Evolutionary conservation across 768 basidiomycete species (phyloP), one percentile per base, ranked within the genome.

Genomic region (Daedaleopsis nitida): DNA sequence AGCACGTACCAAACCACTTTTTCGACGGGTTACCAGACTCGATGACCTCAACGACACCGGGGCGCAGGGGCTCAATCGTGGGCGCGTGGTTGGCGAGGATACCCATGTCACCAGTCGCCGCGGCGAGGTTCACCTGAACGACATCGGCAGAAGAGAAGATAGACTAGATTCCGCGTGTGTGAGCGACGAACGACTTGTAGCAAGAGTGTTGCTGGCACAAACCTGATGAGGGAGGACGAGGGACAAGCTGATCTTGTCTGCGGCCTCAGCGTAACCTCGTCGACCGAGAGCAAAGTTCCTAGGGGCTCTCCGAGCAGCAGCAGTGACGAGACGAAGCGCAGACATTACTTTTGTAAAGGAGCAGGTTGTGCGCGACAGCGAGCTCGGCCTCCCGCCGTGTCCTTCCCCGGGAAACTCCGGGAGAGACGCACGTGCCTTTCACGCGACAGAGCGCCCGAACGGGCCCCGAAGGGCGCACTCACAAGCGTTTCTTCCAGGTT

Each of bases 51-150:
- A 99, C 81, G 59, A 98, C 82, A 73, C 97, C 97, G 44, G 97
- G 91, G 72, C 92, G 91, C 57, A 99, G 83, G 51, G 96, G 83
- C 76, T 99, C 97, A 60, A 98, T 91, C n/a, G 94, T 91, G 34
- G 97, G 90, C 57, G 98, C 95, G 78, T 99, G 97, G 83, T 96
- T 97, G 69, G 96, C 94, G 62, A 99, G 88, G 69, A 99, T 92
- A 82, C 97, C 97, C 95, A 98, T 98, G 77, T 98, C 96, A 71
- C 97, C 97, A 3, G 93, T 88, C 57, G 88, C 92, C 43, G 95
- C 97, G 38, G 95, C 80, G 69, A 98, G 80, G 80, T 98, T 98
- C 68, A 99, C 96, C 77, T 98, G 96, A 21, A 92, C 86, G 60
- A 98, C 96, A 75, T 96, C 96, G 68, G 86, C 76, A 23, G 95